These are phyloP conservation scores for Suillus subalutaceus DNA, from an alignment of 768 basidiomycete genomes.

Conservation along the genomic window DNA sequence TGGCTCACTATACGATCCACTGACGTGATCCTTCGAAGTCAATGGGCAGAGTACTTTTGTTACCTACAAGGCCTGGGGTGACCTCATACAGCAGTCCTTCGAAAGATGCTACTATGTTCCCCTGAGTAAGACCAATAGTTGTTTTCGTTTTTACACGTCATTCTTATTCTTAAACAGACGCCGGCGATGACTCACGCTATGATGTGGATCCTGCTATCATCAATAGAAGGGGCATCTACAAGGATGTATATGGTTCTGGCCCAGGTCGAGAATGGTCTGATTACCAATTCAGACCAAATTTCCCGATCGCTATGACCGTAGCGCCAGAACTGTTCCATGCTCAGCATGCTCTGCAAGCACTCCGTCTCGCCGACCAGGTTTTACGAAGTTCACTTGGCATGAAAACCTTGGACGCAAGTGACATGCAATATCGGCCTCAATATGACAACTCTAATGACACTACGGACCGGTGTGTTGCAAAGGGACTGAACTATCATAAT, in stretches of 20 bases:
- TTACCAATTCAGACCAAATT: slow-evolving; percentile 93
- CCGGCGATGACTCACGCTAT: slow-evolving; percentile 70
- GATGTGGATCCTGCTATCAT: slow-evolving; percentile 69
- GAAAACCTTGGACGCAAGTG: slow-evolving; percentile 90
- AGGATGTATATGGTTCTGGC: slow-evolving; percentile 94
- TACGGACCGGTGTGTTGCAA: slow-evolving; percentile 80
- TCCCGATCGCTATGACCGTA: slow-evolving; percentile 95
- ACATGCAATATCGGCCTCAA: slow-evolving; percentile 85
- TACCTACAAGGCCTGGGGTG: slow-evolving; percentile 89
- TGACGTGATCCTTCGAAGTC: slow-evolving; percentile 47
- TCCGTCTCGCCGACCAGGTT: slow-evolving; percentile 78
- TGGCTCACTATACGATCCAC: slow-evolving; percentile 7
- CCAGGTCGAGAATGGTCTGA: slow-evolving; percentile 91
- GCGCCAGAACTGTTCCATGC: slow-evolving; percentile 94
- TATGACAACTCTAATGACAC: slow-evolving; percentile 97
- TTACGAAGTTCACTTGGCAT: slow-evolving; percentile 92
- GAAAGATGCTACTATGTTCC: slow-evolving; percentile 94
- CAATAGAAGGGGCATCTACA: slow-evolving; percentile 95
- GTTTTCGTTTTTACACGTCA: neutral
- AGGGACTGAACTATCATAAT: slow-evolving; percentile 94
- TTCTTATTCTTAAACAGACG: slow-evolving; percentile 48
- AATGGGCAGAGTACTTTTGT: slow-evolving; percentile 68
- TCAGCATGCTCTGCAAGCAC: slow-evolving; percentile 74
- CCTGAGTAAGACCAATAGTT: slow-evolving; percentile 47
- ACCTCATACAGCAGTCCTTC: slow-evolving; percentile 83